These are phyloP conservation scores for Yamadazyma oceani DNA, from an alignment of 1,139 yeast species.

Conservation along the genomic window DNA sequence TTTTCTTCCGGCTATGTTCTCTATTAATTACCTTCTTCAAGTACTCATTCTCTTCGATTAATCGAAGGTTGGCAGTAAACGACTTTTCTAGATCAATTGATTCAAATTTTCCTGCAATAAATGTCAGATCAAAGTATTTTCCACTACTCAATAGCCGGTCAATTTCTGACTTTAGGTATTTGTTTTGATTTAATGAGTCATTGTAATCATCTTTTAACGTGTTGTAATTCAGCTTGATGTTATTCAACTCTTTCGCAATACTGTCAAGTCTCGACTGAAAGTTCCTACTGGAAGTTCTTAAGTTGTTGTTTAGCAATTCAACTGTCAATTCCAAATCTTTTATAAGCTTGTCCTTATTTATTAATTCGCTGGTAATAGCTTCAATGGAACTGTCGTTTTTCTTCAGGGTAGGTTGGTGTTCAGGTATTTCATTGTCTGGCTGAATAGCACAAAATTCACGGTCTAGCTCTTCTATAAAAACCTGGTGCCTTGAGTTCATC, in stretches of 20 bases:
- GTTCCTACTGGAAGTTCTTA: constrained; percentile 31
- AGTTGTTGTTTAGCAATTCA: constrained; percentile 40
- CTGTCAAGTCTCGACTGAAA: constrained; percentile 18
- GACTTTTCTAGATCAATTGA: constrained; percentile 28
- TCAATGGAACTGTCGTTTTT: neutral
- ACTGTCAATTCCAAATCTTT: constrained; percentile 42
- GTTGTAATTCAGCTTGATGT: constrained; percentile 16
- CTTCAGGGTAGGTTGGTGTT: neutral
- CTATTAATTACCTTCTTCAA: constrained; percentile 21
- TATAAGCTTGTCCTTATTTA: constrained; percentile 35
- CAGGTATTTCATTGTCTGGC: neutral
- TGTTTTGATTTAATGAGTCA: constrained; percentile 8
- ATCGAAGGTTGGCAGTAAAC: constrained; percentile 26
- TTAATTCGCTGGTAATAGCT: constrained; percentile 4
- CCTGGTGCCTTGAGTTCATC: neutral
- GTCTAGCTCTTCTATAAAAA: constrained; percentile 1
- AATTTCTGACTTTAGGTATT: constrained; percentile 9
- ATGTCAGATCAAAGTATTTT: constrained; percentile 12
- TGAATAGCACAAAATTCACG: no score
- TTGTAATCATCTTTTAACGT: constrained; percentile 7
- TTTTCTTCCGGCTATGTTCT: constrained; percentile 1
- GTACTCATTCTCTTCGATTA: constrained; percentile 38
- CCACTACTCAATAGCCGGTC: constrained; percentile 14
- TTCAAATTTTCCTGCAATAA: constrained; percentile 19
- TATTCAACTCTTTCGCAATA: constrained; percentile 23